Conservation (phyloP, 768 basidiomycete species). For the Clitopilus passeckerianus region DNA sequence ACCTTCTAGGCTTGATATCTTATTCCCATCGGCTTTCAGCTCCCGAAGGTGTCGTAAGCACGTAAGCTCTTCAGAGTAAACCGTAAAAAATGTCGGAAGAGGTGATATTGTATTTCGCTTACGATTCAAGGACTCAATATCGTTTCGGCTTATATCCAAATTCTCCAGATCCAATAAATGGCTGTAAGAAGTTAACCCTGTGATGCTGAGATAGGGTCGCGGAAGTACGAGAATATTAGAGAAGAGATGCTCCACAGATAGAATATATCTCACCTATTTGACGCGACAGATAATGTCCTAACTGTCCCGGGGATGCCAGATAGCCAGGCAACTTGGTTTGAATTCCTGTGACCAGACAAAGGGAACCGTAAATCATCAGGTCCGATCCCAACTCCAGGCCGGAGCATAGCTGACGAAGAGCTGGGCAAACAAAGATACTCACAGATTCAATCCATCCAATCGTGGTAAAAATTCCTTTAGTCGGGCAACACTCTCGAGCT, state of each 20-base stretch:
- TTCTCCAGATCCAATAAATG: slow-evolving; percentile 84
- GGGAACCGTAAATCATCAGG: too few species aligned
- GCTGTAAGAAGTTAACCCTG: slow-evolving; percentile 81
- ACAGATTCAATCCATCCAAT: slow-evolving; percentile 75
- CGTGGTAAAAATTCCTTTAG: slow-evolving; percentile 86
- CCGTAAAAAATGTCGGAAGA: slow-evolving; percentile 2
- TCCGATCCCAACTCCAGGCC: too few species aligned
- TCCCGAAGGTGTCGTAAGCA: slow-evolving; percentile 85
- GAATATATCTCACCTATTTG: slow-evolving; percentile 54
- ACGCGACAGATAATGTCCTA: slow-evolving; percentile 73
- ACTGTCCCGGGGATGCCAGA: slow-evolving; percentile 71
- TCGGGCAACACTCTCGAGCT: slow-evolving; percentile 76
- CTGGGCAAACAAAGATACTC: slow-evolving; percentile 25
- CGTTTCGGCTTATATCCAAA: slow-evolving; percentile 88
- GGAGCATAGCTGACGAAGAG: too few species aligned
- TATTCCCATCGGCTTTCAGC: slow-evolving; percentile 86
- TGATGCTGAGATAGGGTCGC: slow-evolving; percentile 47
- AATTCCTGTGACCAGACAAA: slow-evolving; percentile 43
- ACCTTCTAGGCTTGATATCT: slow-evolving; percentile 68
- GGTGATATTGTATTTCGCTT: slow-evolving; percentile 28
- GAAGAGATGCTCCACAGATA: neutral
- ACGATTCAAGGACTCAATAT: slow-evolving; percentile 86
- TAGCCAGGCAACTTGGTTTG: slow-evolving; percentile 72
- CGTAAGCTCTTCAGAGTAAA: slow-evolving; percentile 57
- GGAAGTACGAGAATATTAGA: neutral